phyloP scores from a whole-genome alignment of 345 rosid genomes.

The Boechera divaricarpa region DNA sequence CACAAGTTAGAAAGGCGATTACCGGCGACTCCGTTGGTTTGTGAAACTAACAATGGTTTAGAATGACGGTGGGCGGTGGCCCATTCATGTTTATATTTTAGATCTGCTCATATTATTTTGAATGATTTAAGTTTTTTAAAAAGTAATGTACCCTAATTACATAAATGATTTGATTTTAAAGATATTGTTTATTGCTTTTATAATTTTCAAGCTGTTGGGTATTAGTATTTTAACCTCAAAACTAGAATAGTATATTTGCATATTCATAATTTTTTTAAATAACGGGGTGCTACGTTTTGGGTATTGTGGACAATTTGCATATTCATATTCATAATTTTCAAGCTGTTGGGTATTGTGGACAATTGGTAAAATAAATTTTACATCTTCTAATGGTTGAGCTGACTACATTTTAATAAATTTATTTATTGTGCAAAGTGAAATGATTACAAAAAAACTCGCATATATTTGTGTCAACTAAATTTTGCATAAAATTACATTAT shows the following conservation, averaged over 20 bases:
- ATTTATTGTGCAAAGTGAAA: too few relatives aligned
- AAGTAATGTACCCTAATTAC: neutral
- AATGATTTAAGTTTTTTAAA: neutral
- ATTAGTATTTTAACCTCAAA: neutral
- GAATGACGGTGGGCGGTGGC: conserved; percentile 6
- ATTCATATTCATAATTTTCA: too few relatives aligned
- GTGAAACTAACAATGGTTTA: neutral
- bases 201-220: neutral
- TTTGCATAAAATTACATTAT: neutral
- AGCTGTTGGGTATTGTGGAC: too few relatives aligned
- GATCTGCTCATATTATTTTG: neutral
- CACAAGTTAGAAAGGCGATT: conserved; percentile 1
- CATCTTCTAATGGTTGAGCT: too few relatives aligned
- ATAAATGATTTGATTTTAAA: neutral
- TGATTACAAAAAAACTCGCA: neutral
- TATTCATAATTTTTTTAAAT: too few relatives aligned
- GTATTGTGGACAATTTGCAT: too few relatives aligned
- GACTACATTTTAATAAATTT: too few relatives aligned
- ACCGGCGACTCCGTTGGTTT: conserved; percentile 29
- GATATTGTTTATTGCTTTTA: neutral
- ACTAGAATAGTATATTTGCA: neutral
- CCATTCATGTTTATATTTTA: neutral
- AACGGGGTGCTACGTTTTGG: too few relatives aligned
- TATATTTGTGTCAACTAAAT: neutral
- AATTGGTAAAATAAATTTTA: too few relatives aligned